Evolutionary conservation across 805 yeast species (phyloP).

Genomic region (Komagataella phaffii): DNA sequence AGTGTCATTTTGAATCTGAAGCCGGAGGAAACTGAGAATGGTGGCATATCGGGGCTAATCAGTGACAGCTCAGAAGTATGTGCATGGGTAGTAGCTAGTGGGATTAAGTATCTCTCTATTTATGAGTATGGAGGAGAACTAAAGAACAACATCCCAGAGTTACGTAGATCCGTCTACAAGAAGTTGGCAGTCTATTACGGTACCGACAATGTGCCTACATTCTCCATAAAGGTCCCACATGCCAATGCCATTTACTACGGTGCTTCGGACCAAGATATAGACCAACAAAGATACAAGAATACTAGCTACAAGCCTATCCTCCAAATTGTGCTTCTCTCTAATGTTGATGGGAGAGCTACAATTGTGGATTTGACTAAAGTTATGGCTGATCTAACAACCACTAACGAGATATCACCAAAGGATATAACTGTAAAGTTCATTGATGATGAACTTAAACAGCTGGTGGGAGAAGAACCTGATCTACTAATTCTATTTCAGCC

Average conservation of each 20-base stretch:
- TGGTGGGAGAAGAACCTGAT: constrained; percentile 91
- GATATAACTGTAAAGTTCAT: constrained; percentile 68
- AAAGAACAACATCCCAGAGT: constrained; percentile 37
- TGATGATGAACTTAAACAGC: constrained; percentile 56
- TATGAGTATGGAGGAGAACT: constrained; percentile 72
- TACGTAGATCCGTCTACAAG: constrained; percentile 40
- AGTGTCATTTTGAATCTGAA: constrained; percentile 66
- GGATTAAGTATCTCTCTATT: constrained; percentile 54
- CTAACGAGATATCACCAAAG: constrained; percentile 41
- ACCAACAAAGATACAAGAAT: constrained; percentile 11
- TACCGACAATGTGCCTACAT: constrained; percentile 48
- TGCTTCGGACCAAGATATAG: constrained; percentile 17
- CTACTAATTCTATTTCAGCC: constrained; percentile 77
- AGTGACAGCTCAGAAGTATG: constrained; percentile 64
- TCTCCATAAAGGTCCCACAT: constrained; percentile 56
- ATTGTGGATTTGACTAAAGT: constrained; percentile 81
- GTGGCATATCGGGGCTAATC: constrained; percentile 74
- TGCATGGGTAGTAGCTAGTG: constrained; percentile 88
- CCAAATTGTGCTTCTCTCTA: constrained; percentile 52
- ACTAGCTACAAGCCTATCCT: constrained; percentile 30
- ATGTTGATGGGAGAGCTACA: constrained; percentile 79
- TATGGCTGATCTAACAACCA: constrained; percentile 60
- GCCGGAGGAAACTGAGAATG: constrained; percentile 74
- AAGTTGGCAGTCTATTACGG: constrained; percentile 68
- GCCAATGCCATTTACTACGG: constrained; percentile 34